Percentiles rank a stretch among this genome's conserved stretches.
Evolutionary conservation across 257 asterid genomes (phyloP).

Genomic region (Petrea volubilis): DNA sequence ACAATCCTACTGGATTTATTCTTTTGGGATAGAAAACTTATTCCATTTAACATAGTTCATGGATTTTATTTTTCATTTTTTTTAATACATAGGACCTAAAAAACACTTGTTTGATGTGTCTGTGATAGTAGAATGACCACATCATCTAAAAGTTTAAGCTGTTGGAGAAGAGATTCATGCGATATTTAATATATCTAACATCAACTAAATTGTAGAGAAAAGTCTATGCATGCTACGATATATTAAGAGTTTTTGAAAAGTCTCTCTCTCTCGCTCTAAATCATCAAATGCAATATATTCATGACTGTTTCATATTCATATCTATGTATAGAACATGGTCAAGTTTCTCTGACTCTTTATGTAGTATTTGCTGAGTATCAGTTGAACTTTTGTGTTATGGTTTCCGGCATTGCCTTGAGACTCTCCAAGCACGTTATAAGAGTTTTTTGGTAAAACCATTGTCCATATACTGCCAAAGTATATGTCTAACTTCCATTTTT

Average conservation of each 20-base stretch:
- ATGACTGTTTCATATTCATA: not conserved
- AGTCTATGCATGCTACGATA: not conserved
- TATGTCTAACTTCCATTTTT: slow-evolving; percentile 35
- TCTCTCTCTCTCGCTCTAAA: not conserved
- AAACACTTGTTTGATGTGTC: too few relatives aligned
- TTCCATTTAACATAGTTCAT: not conserved
- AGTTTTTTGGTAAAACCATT: not conserved
- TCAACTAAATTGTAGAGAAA: not conserved
- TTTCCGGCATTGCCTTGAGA: not conserved
- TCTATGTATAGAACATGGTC: not conserved
- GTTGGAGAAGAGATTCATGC: not conserved
- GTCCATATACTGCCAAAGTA: slow-evolving; percentile 34
- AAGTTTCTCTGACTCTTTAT: not conserved
- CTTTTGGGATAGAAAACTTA: not conserved
- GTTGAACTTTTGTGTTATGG: too few relatives aligned
- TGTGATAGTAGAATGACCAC: not conserved
- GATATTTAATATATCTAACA: not conserved
- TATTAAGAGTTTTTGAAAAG: too few relatives aligned
- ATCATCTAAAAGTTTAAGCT: not conserved
- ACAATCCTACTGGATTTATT: not conserved
- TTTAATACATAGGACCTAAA: too few relatives aligned
- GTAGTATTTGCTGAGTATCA: not conserved
- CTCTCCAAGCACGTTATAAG: slow-evolving; percentile 35
- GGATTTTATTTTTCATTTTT: too few relatives aligned
- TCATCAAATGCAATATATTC: not conserved